Evolutionary conservation across 208 protist genomes (phyloP).

Genomic region (Trypanosomatidae sp.): DNA sequence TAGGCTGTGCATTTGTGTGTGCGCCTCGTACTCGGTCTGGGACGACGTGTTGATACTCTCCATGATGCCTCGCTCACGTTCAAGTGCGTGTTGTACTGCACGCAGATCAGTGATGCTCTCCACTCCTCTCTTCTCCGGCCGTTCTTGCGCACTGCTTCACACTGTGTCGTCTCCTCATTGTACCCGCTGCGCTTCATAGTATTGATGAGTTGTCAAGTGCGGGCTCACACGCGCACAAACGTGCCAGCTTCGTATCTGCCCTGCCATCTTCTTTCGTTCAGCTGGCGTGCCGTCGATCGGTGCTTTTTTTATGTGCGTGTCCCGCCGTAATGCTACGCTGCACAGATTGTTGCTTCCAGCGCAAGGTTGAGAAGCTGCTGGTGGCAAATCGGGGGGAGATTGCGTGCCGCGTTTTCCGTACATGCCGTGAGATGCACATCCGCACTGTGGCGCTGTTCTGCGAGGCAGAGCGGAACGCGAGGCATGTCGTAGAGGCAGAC

Average conservation of each 20-base stretch:
- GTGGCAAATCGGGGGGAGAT: constrained; percentile 99
- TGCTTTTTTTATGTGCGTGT: background rate
- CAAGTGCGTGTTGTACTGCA: background rate
- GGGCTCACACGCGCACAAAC: background rate
- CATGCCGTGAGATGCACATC: constrained; percentile 92
- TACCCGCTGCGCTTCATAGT: background rate
- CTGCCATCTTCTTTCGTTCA: background rate
- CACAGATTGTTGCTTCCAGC: constrained; percentile 11
- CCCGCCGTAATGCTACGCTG: constrained; percentile 22
- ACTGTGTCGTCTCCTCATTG: background rate
- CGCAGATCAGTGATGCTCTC: background rate
- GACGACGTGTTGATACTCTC: background rate
- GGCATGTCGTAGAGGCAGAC: constrained; percentile 93
- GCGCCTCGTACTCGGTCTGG: background rate
- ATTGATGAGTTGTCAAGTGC: background rate
- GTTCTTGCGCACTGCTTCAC: constrained; percentile 3
- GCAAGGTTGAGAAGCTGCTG: constrained; percentile 92
- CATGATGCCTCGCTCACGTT: background rate
- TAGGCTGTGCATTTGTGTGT: background rate
- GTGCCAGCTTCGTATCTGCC: constrained; percentile 2
- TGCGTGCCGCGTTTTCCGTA: constrained; percentile 95
- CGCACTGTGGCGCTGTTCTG: constrained; percentile 96
- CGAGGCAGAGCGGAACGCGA: constrained; percentile 90
- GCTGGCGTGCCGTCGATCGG: background rate
- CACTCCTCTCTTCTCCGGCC: background rate